Evolutionary conservation across 257 asterid genomes (phyloP), one percentile per base, ranked within the genome.

Genomic region (Solanum virginianum): DNA sequence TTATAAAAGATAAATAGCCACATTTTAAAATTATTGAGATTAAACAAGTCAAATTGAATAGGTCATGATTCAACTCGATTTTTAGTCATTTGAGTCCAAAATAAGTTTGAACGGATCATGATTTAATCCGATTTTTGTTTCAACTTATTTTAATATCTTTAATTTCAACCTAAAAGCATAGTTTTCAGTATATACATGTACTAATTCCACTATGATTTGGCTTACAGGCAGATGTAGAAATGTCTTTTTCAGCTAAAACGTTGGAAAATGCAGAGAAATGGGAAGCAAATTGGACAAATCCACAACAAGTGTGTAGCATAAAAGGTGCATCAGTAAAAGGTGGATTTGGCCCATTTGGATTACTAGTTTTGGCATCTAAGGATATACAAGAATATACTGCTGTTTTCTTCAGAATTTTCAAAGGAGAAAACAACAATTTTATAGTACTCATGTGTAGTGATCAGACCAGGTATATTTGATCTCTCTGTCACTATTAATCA

Each of bases 381-480:
- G 85, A 86, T 68, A 49, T 80, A 75, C 55, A 74, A 77, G 92
- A 90, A 83, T 85, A 85, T 63, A 90, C 91, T 3, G 89, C 91
- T 16, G 71, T 90, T 45, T 88, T 88, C 87, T 86, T 90, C 51
- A 86, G 89, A 84, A 62, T 90, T 79, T 90, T 90, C 84, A 84
- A 14, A 82, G 70, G 63, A 10, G 11, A 62, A 7, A 43, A 87
- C 85, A 85, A 83, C 15, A 85, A 84, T 10, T 87, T 80, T 55
- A 86, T 82, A 49, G 91, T 88, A 20, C 91, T 90, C 26, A 87
- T 90, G 88, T 88, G 92, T 83, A 90, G 90, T 49, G 92, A 88
- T 1, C 92, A 85, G 53, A 88, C 84, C 89, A 88, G 89, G 92
- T 90, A 8, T 53, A 14, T 14, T 29, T 65, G 10, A 63, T 26